Evolutionary conservation across 208 protist genomes (phyloP), one percentile per base, ranked within the genome.

Genomic region (Blechomonas ayalai): DNA sequence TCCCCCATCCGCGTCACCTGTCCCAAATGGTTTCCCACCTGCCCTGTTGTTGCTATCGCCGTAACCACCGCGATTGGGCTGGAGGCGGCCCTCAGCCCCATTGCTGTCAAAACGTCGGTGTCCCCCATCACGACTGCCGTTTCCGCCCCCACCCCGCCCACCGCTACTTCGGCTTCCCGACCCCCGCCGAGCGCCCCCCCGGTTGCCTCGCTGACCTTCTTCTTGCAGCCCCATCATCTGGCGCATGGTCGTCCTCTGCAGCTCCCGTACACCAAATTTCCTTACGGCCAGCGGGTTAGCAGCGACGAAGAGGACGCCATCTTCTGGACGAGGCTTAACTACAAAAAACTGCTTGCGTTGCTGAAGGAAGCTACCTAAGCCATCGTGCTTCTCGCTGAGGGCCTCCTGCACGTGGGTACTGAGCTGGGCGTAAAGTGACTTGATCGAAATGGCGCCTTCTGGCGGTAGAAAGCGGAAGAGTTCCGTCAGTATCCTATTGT

Each of bases 311-410:
- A 81, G 34, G 15, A 83, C 68, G 10, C 52, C 54, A 39, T 83
- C 77, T 0, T 46, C 41, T 15, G 67, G 73, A 23, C 67, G 42
- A 16, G 38, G 29, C 47, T 75, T 70, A 31, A 92, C 32, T 12
- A 80, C 27, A 46, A 92, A 92, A 33, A 90, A 52, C 45, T 92
- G 84, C 57, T 82, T 76, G 10, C 84, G 79, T 28, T 67, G 31
- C 31, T 74, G 50, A 9, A 92, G 60, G 38, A 92, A 92, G 25
- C 13, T 51, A 16, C 53, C 59, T 8, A 92, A 73, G 1, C 84
- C 84, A 41, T 48, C 59, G 66, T 82, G 68, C 59, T 69, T 61
- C 61, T 89, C 79, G 37, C 74, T 73, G 16, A 92, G 56, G 3
- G 84, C 84, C 39, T 92, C 79, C 53, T 85, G 73, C 18, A 92